Base-by-base conservation (phyloP, 192 early-diverging fungal genomes). In the Podila minutissima region DNA sequence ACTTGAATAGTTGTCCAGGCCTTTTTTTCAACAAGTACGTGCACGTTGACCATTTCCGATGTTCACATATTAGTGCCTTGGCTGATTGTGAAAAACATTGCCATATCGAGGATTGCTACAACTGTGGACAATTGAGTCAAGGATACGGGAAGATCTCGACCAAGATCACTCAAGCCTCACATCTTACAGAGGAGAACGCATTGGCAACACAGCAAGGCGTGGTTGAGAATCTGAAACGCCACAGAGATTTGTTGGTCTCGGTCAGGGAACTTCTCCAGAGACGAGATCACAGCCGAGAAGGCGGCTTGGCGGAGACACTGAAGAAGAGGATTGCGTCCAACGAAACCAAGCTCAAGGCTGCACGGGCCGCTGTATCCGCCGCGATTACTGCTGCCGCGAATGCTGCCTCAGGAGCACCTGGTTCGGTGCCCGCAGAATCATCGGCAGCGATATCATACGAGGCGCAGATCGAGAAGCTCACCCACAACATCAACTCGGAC, bases 231-330 rank as follows among this genome's bases (percentile, higher is more conserved):
- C 55, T 93, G 48, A 93, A 92, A 63, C 73, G 86, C 37, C 86
- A 90, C 59, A 87, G 91, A n/a, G 91, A 93, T 64, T 66, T 93
- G 13, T 71, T 93, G 26, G 84, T 89, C 17, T 88, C 91, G 8
- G 82, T 86, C 51, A 81, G 77, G 76, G 87, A 88, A 62, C 59
- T 90, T n/a, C 51, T 91, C n/a, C 88, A 88, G 26, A 74, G 92
- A 32, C 83, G 84, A 46, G 88, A 92, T 62, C 70, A 78, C 11
- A 66, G 88, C 32, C 59, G 84, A 26, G 74, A 68, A 7, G 83
- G 88, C 9, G 87, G 67, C 29, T 17, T 69, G 3, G 71, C 85
- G 3, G 92, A 92, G 41, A 64, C 69, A 11, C 60, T 93, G 19
- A 83, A 86, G 58, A 90, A 86, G 69, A 83, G 92, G 22, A 88